Percentiles rank a stretch among this genome's conserved stretches.
Conservation (phyloP, 495 filamentous ascomycete genomes). For the Cudoniella acicularis region DNA sequence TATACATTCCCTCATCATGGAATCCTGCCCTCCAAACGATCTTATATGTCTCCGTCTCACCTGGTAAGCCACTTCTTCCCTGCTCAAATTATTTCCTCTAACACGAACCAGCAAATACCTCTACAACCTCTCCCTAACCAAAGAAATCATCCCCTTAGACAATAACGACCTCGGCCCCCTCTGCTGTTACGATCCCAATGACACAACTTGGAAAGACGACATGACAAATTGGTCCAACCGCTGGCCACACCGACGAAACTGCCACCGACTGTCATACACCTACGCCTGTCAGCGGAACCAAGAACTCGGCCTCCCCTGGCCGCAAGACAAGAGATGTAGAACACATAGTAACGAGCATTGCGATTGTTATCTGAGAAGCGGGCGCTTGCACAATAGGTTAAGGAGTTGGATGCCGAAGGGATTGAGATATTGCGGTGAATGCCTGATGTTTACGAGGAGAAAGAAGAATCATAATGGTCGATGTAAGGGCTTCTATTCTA, state of each 20-base stretch:
- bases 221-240: background rate
- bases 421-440: constrained; percentile 17
- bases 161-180: constrained; percentile 3
- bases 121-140: constrained; percentile 9
- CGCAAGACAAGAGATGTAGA: constrained; percentile 8
- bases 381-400: constrained; percentile 13
- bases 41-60: constrained; percentile 22
- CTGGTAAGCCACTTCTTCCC: constrained; percentile 8
- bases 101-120: constrained; percentile 20
- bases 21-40: constrained; percentile 18
- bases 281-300: background rate
- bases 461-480: constrained; percentile 13
- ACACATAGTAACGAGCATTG: constrained; percentile 12
- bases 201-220: background rate
- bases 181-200: background rate
- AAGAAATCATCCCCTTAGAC: background rate
- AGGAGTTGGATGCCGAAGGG: constrained; percentile 17
- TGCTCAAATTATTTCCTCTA: background rate
- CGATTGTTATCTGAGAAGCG: constrained; percentile 11
- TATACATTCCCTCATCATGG: constrained; percentile 18
- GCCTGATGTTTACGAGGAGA: constrained; percentile 21
- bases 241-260: constrained; percentile 5
- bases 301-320: background rate
- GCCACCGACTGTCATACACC: constrained; percentile 12
- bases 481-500: constrained; percentile 10